Conservation (phyloP, 2,329 filamentous ascomycete species). For the Acrocalymma vagum region DNA sequence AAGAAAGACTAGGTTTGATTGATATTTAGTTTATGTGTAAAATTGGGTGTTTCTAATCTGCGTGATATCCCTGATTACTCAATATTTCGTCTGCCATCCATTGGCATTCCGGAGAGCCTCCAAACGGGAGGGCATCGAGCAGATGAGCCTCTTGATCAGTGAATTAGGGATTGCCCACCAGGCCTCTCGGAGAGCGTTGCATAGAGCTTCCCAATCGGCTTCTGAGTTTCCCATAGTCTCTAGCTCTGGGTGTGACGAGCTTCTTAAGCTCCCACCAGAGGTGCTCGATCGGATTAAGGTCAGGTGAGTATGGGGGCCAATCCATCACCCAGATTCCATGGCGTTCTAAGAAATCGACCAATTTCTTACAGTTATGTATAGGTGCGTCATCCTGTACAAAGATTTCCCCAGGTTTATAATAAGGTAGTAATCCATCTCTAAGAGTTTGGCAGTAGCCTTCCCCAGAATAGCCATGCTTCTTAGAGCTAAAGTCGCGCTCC, state of each 20-base stretch:
- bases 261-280: conserved; percentile 24
- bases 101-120: conserved; percentile 1
- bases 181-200: conserved; percentile 3
- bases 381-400: conserved; percentile 32
- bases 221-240: conserved; percentile 5
- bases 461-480: conserved; percentile 10
- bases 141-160: conserved; percentile 5
- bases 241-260: conserved; percentile 14
- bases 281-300: conserved; percentile 34
- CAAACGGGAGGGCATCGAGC: conserved; percentile 9
- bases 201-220: conserved; percentile 7
- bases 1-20: too few species aligned
- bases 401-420: conserved; percentile 6
- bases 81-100: conserved; percentile 12
- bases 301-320: conserved; percentile 24
- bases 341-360: conserved; percentile 17
- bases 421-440: conserved; percentile 7
- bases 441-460: conserved; percentile 10
- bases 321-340: conserved; percentile 19
- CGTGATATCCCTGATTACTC: too few species aligned
- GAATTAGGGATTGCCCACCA: conserved; percentile 10
- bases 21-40: too few species aligned
- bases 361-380: conserved; percentile 20
- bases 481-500: conserved; percentile 5
- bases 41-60: too few species aligned